A percentile compares a stretch with the other conserved stretches of the same genome.
Conservation (phyloP, 768 basidiomycete species). For the Inosperma sp. region DNA sequence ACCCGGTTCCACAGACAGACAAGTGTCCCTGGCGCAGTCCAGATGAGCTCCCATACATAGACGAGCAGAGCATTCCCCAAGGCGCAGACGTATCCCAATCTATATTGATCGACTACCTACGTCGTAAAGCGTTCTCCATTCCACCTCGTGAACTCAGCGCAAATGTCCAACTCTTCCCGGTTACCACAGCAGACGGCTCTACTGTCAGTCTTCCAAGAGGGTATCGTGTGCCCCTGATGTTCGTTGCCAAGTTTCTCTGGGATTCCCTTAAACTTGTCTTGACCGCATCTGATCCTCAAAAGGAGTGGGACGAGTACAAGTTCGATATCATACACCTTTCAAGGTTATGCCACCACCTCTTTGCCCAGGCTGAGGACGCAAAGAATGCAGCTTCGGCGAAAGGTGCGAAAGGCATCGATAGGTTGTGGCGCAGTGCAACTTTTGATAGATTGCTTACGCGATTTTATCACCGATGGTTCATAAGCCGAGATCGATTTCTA, state of each 20-base stretch:
- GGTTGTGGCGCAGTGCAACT: constrained; percentile 35
- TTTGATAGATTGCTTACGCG: constrained; percentile 42
- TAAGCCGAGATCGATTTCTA: constrained; percentile 35
- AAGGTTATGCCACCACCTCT: constrained; percentile 34
- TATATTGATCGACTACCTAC: constrained; percentile 31
- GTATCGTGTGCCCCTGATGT: constrained; percentile 44
- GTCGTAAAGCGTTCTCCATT: constrained; percentile 33
- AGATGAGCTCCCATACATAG: neutral
- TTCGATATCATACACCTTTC: constrained; percentile 43
- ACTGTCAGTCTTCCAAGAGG: constrained; percentile 30
- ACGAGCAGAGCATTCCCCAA: too few relatives aligned
- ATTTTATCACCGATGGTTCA: constrained; percentile 41
- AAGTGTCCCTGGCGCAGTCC: constrained; percentile 1
- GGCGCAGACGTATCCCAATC: constrained; percentile 17
- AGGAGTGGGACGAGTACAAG: constrained; percentile 40
- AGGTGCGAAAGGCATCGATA: constrained; percentile 27
- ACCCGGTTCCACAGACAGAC: neutral
- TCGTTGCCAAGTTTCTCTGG: constrained; percentile 43
- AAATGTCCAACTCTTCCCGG: constrained; percentile 11
- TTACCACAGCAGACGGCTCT: constrained; percentile 16
- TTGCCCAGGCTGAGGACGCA: constrained; percentile 30
- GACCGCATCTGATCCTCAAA: constrained; percentile 27
- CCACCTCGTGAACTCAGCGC: constrained; percentile 27
- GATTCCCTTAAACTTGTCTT: constrained; percentile 38
- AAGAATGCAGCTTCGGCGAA: constrained; percentile 9